phyloP scores from a whole-genome alignment of 345 rosid genomes.

The Clausena lansium region DNA sequence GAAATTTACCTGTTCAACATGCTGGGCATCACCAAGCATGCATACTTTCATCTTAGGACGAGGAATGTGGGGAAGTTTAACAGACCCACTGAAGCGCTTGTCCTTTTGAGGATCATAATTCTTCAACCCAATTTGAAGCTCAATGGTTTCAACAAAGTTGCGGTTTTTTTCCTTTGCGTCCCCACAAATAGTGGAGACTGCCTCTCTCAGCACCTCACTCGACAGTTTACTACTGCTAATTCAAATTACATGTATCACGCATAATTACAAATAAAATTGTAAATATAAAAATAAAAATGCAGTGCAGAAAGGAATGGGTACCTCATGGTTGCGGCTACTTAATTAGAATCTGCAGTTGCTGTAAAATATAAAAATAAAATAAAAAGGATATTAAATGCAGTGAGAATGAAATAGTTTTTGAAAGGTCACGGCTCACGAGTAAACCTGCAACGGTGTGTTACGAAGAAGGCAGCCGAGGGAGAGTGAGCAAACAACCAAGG shows the following conservation, averaged over 20 bases:
- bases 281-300: neutral
- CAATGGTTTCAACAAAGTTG: constrained; percentile 81
- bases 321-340: neutral
- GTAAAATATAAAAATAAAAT: neutral
- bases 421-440: neutral
- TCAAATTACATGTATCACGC: neutral
- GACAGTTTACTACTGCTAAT: constrained; percentile 68
- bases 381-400: neutral
- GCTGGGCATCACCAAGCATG: constrained; percentile 95
- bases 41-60: constrained; percentile 90
- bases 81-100: constrained; percentile 87
- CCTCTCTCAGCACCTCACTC: constrained; percentile 80
- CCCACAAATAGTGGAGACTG: constrained; percentile 44
- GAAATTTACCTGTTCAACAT: constrained; percentile 68
- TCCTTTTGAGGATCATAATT: constrained; percentile 95
- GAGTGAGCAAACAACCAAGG: neutral
- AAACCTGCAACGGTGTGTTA: neutral
- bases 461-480: neutral
- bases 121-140: constrained; percentile 89
- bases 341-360: neutral
- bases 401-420: neutral
- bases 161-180: neutral
- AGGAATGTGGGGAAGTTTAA: constrained; percentile 84
- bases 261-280: neutral
- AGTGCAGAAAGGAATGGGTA: neutral